Evolutionary conservation across 768 basidiomycete species (phyloP), one percentile per base, ranked within the genome.

Genomic region (Tricholoma sp.): DNA sequence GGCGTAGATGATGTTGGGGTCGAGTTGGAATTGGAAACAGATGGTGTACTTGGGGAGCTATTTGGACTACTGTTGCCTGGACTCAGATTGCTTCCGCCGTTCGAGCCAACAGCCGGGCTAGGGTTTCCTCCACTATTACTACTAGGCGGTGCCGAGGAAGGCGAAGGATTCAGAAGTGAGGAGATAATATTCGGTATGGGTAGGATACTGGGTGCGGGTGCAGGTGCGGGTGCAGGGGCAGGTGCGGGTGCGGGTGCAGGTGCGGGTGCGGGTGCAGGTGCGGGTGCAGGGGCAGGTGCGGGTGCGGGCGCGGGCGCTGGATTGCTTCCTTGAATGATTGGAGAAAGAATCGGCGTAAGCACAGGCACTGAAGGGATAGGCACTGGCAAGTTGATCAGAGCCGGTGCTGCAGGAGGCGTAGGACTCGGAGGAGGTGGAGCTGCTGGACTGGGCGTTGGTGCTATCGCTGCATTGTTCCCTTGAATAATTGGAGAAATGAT

Each of bases 281-380:
- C 24, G 4, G 24, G 24, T 24, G 24, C 24, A 24, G 24, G 24
- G 2, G 24, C 1, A 24, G 1, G 24, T 24, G 24, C 24, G 4
- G 24, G 24, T 24, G 24, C 24, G 24, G 24, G 24, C 24, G 24
- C 24, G 24, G 24, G 24, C 24, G 24, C 24, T 24, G 65, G 54
- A 28, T 68, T 69, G 28, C 56, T 64, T 10, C 65, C 68, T 18
- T 63, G 68, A 28, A 78, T 37, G 34, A 80, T 28, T 24, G 75
- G 65, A 18, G 58, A 67, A 36, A 75, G 52, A 17, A 82, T 33
- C 2, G 72, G 68, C n/a, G 65, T 65, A 31, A 77, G 61, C 29
- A 80, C 49, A 2, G 80, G 76, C 36, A 80, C 63, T 7, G 75
- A 70, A 12, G 76, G 75, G 18, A 76, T 45, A 7, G 75, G 68